These are phyloP conservation scores for Rhodotorula glutinis DNA, from an alignment of 1,284 basidiomycete genomes.

Conservation along the genomic window DNA sequence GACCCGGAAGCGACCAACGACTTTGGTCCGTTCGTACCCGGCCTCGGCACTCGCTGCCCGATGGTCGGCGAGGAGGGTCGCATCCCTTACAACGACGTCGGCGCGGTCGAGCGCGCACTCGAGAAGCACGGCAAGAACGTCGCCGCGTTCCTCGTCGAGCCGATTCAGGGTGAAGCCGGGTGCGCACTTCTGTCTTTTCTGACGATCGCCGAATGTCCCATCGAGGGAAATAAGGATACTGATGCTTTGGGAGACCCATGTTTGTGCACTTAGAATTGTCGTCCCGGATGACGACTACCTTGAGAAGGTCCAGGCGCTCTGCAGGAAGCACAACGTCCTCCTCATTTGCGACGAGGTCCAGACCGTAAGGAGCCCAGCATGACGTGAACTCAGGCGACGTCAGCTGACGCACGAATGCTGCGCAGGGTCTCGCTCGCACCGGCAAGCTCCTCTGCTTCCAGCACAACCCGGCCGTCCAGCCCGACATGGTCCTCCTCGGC, in stretches of 20 bases:
- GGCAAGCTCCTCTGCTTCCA: constrained; percentile 83
- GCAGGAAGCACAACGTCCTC: constrained; percentile 89
- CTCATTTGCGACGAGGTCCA: constrained; percentile 98
- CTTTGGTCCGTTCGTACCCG: constrained; percentile 86
- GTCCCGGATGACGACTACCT: constrained; percentile 91
- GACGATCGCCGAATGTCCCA: too few relatives aligned
- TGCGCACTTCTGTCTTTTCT: neutral
- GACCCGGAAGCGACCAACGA: constrained; percentile 83
- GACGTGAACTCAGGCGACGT: too few relatives aligned
- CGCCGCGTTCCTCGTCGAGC: constrained; percentile 92
- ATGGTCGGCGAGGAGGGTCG: constrained; percentile 51
- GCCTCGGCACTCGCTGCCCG: constrained; percentile 67
- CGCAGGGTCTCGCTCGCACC: constrained; percentile 72
- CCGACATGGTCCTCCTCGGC: constrained; percentile 89
- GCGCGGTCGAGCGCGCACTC: constrained; percentile 70
- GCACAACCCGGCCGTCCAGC: constrained; percentile 75
- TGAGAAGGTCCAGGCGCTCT: constrained; percentile 69
- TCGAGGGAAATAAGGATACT: too few relatives aligned
- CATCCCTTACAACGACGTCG: constrained; percentile 77
- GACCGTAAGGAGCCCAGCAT: constrained; percentile 53
- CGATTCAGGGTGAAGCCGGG: constrained; percentile 94
- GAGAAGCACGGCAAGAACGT: constrained; percentile 77
- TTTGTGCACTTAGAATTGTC: constrained; percentile 59
- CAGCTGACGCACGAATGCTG: neutral
- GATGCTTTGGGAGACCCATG: too few relatives aligned